Evolutionary conservation across 345 rosid species (phyloP).

Genomic region (Syzygium jambos): DNA sequence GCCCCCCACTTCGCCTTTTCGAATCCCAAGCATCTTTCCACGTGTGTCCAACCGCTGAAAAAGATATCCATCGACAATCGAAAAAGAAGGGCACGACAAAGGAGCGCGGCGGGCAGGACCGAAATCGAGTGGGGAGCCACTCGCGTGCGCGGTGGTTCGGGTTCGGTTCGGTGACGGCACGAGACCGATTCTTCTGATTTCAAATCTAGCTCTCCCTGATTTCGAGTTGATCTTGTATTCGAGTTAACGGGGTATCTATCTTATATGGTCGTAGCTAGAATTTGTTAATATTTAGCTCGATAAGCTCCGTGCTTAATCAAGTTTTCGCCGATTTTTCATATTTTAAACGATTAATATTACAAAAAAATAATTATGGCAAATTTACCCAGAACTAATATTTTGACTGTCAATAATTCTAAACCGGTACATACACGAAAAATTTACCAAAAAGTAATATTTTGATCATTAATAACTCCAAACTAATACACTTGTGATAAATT

Average conservation of each 20-base stretch:
- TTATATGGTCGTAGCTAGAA: too few relatives aligned
- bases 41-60: neutral
- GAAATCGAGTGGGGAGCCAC: neutral
- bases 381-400: too few relatives aligned
- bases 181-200: neutral
- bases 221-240: fast-evolving
- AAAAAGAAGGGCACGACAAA: neutral
- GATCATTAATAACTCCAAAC: too few relatives aligned
- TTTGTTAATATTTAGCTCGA: neutral
- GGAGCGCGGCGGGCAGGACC: neutral
- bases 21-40: neutral
- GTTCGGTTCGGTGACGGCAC: too few relatives aligned
- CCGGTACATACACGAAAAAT: too few relatives aligned
- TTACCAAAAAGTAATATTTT: too few relatives aligned
- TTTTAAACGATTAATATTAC: neutral
- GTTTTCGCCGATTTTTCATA: too few relatives aligned
- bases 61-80: neutral
- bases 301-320: neutral
- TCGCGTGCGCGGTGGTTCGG: fast-evolving
- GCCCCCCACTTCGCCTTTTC: neutral
- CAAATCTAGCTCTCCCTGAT: fast-evolving
- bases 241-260: neutral
- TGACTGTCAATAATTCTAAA: too few relatives aligned
- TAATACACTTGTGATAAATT: too few relatives aligned
- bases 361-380: too few relatives aligned